Base-by-base conservation (phyloP, 2,329 filamentous ascomycete species). In the Mycogone perniciosa region DNA sequence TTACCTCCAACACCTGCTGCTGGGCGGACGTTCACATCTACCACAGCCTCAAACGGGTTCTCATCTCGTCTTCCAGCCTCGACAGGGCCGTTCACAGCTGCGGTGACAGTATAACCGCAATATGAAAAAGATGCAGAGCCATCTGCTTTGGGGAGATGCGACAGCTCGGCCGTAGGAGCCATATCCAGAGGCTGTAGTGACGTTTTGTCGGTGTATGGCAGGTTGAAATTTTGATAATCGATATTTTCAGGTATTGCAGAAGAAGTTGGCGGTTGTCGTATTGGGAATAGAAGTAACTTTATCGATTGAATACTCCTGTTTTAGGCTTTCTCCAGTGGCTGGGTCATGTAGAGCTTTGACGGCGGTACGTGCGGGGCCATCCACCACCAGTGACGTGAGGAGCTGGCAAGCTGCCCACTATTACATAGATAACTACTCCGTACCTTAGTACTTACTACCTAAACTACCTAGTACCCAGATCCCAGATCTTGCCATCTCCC, bases 21-120 rank as follows among this genome's bases (percentile, higher is more conserved):
- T 44, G 92, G 92, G 66, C 93, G 83, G 57, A 99, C 81, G 65
- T 92, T 84, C 52, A 99, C 88, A 69, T 97, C 93, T 57, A 99
- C 76, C 45, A 86, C 82, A 30, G 92, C 89, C 72, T 96, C 90
- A 68, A 95, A 91, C 6, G 93, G 87, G 58, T 93, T 82, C 67
- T 97, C 89, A 65, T 99, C 92, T 61, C 89, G 83, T 62, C 91
- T 82, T 60, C 84, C 83, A 11, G 92, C 89, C 72, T 99, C 93
- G 59, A 97, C 82, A 11, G 93, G 93, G 0, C 92, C 93, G 69
- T 96, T 97, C 58, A 95, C 89, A 10, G 89, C 85, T 50, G 86
- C 88, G 48, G 95, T 81, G 57, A 97, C 80, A 41, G 84, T 85
- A 69, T 90, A 95, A 44, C 89, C 88, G 51, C 81, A 76, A 60